These are phyloP conservation scores for Podaxis rugospora DNA, from an alignment of 768 basidiomycete species.

Conservation along the genomic window DNA sequence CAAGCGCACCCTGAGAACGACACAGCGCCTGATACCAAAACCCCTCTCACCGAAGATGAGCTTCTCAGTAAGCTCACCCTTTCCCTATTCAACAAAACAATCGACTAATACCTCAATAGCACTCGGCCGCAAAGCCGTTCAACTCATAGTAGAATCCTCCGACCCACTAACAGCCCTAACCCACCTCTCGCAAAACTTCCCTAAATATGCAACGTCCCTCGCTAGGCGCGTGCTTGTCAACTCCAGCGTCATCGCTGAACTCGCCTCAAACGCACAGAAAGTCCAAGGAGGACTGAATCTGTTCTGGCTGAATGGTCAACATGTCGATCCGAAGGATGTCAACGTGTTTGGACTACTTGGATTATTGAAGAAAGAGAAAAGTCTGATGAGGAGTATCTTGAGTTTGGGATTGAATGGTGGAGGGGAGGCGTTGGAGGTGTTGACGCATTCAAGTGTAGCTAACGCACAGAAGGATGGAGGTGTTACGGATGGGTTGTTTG, in stretches of 20 bases:
- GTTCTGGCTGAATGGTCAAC: slow-evolving; percentile 81
- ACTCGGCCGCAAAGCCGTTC: slow-evolving; percentile 70
- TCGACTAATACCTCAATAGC: slow-evolving; percentile 26
- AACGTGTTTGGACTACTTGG: slow-evolving; percentile 70
- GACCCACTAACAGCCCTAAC: slow-evolving; percentile 52
- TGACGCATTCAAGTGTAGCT: slow-evolving; percentile 61
- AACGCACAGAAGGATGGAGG: slow-evolving; percentile 43
- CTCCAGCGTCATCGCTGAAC: slow-evolving; percentile 46
- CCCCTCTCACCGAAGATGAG: slow-evolving; percentile 49
- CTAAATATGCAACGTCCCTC: slow-evolving; percentile 73
- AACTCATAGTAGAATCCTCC: slow-evolving; percentile 64
- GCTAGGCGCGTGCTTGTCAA: slow-evolving; percentile 63
- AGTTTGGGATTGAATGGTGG: slow-evolving; percentile 54
- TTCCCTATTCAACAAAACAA: neutral
- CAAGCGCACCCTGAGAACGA: slow-evolving; percentile 34
- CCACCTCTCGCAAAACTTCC: slow-evolving; percentile 83
- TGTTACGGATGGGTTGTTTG: slow-evolving; percentile 72
- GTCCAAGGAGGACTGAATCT: slow-evolving; percentile 49
- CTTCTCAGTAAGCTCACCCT: slow-evolving; percentile 37
- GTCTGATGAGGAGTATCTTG: slow-evolving; percentile 52
- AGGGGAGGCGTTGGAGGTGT: slow-evolving; percentile 63
- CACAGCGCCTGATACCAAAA: slow-evolving; percentile 33
- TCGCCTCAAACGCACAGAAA: slow-evolving; percentile 51
- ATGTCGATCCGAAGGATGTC: slow-evolving; percentile 56
- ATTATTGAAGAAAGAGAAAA: slow-evolving; percentile 70